A percentile compares a stretch with the other conserved stretches of the same genome.
These are phyloP conservation scores for Chrysosporium queenslandicum DNA, from an alignment of 2,329 filamentous ascomycete species.

Conservation along the genomic window DNA sequence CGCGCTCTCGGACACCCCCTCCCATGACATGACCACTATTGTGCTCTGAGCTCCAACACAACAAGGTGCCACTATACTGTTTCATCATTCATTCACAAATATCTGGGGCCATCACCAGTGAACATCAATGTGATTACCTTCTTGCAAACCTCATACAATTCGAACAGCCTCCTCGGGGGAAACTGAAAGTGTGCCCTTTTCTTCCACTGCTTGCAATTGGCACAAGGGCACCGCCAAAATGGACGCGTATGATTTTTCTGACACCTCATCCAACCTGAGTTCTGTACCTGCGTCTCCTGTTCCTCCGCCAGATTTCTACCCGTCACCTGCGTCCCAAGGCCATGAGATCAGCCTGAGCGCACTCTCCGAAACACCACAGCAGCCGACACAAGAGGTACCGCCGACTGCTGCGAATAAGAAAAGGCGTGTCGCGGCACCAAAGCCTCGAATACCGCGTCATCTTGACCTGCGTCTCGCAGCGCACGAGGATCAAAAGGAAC, in stretches of 20 bases:
- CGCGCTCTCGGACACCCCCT: too few relatives aligned
- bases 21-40: too few relatives aligned
- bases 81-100: too few relatives aligned
- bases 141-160: neutral
- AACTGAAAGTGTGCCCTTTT: neutral
- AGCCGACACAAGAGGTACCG: conserved; percentile 47
- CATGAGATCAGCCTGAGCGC: conserved; percentile 22
- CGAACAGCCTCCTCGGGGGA: neutral
- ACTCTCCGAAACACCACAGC: conserved; percentile 29
- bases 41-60: too few relatives aligned
- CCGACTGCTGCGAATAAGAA: conserved; percentile 63
- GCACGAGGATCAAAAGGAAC: conserved; percentile 45
- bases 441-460: conserved; percentile 68
- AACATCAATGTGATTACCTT: neutral
- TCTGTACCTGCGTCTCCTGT: conserved; percentile 33
- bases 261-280: conserved; percentile 35
- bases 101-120: neutral
- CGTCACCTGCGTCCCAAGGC: conserved; percentile 37
- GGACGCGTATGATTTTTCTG: conserved; percentile 20
- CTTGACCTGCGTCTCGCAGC: conserved; percentile 52
- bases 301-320: conserved; percentile 31
- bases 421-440: conserved; percentile 49
- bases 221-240: neutral
- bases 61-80: too few relatives aligned
- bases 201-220: neutral